phyloP scores from a whole-genome alignment of 306 rosid genomes.

The Astragalus membranaceus region DNA sequence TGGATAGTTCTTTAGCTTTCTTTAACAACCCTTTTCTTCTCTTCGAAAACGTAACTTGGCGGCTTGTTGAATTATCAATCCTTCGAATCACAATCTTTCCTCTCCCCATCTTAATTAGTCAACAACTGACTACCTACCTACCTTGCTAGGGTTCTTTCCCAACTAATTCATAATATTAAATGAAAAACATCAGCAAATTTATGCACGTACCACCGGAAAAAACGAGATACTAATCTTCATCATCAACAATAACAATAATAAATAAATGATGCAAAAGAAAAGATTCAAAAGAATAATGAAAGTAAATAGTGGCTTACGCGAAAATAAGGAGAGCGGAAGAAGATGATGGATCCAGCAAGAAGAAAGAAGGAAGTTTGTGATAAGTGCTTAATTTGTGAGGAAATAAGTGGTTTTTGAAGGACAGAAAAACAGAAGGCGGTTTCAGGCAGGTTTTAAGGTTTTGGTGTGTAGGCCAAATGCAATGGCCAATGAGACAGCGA shows the following conservation, averaged over 20 bases:
- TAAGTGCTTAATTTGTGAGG: no score
- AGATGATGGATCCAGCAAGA: no score
- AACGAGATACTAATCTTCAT: no score
- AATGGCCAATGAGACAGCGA: no score
- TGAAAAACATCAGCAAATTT: not conserved
- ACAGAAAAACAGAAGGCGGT: not conserved
- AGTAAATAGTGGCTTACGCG: not conserved
- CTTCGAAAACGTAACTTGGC: slow-evolving; percentile 43
- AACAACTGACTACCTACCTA: not conserved
- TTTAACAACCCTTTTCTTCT: slow-evolving; percentile 35
- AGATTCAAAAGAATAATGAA: not conserved
- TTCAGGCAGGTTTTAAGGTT: not conserved
- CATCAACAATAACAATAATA: no score
- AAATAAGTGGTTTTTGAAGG: not conserved
- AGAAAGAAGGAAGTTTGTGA: not conserved
- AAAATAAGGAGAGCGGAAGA: not conserved
- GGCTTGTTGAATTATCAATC: slow-evolving; percentile 26
- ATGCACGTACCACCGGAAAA: no score
- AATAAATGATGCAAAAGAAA: no score
- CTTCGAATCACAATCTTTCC: slow-evolving; percentile 27
- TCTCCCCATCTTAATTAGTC: slow-evolving; percentile 23
- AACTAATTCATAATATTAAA: no score
- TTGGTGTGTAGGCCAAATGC: no score
- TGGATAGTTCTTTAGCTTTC: slow-evolving; percentile 38
- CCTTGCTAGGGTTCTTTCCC: slow-evolving; percentile 20